phyloP scores from a whole-genome alignment of 441 rosid species.

The Populus hybrid region DNA sequence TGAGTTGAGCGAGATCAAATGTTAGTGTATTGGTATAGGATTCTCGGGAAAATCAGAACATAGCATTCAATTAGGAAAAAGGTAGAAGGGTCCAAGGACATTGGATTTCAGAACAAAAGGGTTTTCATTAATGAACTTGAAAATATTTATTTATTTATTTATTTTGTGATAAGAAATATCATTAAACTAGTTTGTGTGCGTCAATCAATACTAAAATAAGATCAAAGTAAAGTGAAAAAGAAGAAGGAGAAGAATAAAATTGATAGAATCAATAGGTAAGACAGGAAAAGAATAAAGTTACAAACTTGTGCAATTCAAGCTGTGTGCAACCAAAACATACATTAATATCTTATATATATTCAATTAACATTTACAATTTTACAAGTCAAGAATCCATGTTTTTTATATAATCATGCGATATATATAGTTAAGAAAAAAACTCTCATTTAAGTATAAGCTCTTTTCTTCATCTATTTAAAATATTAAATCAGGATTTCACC shows the following conservation, averaged over 20 bases:
- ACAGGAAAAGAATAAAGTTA: not conserved
- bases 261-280: not conserved
- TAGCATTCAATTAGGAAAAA: too few species aligned
- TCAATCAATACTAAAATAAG: not conserved
- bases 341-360: too few species aligned
- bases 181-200: not conserved
- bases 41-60: too few species aligned
- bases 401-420: not conserved
- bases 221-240: not conserved
- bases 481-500: not conserved
- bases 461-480: not conserved
- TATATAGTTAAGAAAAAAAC: not conserved
- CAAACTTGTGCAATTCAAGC: not conserved
- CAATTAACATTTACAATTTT: not conserved
- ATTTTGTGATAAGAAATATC: too few species aligned
- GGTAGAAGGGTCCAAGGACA: too few species aligned
- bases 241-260: not conserved
- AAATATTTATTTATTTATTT: too few species aligned
- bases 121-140: too few species aligned
- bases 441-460: not conserved
- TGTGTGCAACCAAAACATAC: not conserved
- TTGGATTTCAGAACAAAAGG: too few species aligned
- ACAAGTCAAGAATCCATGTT: not conserved
- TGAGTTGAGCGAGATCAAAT: too few species aligned
- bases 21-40: too few species aligned